phyloP scores from a whole-genome alignment of 768 basidiomycete genomes.

The Cubamyces lactineus region DNA sequence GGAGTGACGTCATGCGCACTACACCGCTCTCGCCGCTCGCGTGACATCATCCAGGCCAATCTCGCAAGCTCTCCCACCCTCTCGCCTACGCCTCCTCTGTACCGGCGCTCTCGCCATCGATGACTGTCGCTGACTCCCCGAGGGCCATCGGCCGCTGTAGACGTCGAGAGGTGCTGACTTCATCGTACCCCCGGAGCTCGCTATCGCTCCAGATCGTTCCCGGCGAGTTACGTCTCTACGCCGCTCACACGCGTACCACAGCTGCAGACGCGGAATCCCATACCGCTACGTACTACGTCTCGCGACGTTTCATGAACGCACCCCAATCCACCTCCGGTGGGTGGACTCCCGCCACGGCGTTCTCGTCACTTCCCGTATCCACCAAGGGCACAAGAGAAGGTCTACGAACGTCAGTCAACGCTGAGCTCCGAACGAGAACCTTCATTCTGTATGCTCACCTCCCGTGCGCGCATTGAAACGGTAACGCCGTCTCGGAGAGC shows the following conservation, averaged over 20 bases:
- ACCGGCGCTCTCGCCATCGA: not conserved
- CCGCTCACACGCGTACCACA: too few relatives aligned
- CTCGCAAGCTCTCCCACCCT: slow-evolving; percentile 8
- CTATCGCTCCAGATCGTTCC: slow-evolving; percentile 18
- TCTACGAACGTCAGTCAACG: slow-evolving; percentile 1
- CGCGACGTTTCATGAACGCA: slow-evolving; percentile 3
- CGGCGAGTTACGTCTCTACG: not conserved
- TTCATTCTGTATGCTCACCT: slow-evolving; percentile 46
- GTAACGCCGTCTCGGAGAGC: slow-evolving; percentile 74
- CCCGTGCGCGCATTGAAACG: slow-evolving; percentile 98
- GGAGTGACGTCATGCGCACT: slow-evolving; percentile 24
- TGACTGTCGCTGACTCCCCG: not conserved
- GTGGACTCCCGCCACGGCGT: not conserved
- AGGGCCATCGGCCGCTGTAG: not conserved
- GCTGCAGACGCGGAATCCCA: too few relatives aligned
- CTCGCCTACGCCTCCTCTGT: slow-evolving; percentile 7
- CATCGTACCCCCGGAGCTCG: not conserved
- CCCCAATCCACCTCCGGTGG: slow-evolving; percentile 6
- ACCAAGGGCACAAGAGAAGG: slow-evolving; percentile 30
- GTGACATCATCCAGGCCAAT: slow-evolving; percentile 28
- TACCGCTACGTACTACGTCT: not conserved
- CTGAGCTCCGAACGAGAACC: not conserved
- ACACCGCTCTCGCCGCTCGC: slow-evolving; percentile 1
- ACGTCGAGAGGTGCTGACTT: too few relatives aligned
- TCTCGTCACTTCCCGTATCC: slow-evolving; percentile 2